Conservation (phyloP, 345 rosid genomes). For the Iberis pinnata region DNA sequence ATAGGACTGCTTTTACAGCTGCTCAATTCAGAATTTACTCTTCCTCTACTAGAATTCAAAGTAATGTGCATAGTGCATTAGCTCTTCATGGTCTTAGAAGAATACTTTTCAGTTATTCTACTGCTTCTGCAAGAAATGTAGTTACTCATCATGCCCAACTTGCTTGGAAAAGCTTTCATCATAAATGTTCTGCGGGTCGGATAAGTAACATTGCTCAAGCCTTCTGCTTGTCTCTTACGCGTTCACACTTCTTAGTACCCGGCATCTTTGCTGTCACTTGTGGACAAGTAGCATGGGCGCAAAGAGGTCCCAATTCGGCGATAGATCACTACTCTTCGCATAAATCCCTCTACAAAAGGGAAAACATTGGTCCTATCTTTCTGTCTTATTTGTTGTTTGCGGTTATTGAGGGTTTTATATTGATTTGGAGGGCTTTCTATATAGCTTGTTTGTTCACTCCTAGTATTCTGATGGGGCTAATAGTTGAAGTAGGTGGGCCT, state of each 20-base stretch:
- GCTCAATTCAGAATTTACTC: conserved; percentile 17
- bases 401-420: conserved; percentile 50
- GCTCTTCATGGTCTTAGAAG: conserved; percentile 9
- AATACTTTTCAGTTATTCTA: conserved; percentile 6
- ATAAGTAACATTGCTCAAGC: conserved; percentile 74
- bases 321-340: conserved; percentile 45
- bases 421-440: conserved; percentile 70
- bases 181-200: conserved; percentile 32
- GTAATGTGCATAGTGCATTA: conserved; percentile 14
- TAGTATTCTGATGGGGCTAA: conserved; percentile 65
- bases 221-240: conserved; percentile 66
- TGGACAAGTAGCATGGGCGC: conserved; percentile 50
- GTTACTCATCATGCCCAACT: conserved; percentile 46
- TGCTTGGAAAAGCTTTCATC: conserved; percentile 59
- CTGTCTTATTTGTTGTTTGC: conserved; percentile 44
- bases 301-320: conserved; percentile 34
- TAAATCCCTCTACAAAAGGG: conserved; percentile 55
- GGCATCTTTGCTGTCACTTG: conserved; percentile 49
- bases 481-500: conserved; percentile 59
- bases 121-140: conserved; percentile 33
- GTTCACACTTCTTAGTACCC: conserved; percentile 56
- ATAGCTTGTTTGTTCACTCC: conserved; percentile 69
- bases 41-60: conserved; percentile 17
- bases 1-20: conserved; percentile 20
- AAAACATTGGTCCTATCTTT: conserved; percentile 65